Evolutionary conservation across 345 rosid species (phyloP), one percentile per base, ranked within the genome.

Genomic region (Geranium rotundifolium): DNA sequence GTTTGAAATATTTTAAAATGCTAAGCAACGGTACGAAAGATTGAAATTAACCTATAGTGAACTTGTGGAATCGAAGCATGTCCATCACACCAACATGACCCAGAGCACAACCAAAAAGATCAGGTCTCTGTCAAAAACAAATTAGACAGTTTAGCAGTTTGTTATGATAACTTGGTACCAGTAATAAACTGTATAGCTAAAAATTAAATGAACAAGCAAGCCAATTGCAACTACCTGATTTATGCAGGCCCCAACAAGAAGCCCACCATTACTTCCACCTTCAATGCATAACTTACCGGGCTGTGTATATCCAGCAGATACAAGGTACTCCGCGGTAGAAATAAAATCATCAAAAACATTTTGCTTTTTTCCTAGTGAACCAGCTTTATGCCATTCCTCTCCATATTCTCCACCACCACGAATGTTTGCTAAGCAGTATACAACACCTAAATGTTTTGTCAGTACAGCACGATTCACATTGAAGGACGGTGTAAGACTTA

Each of bases 321-420:
- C 62, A 19, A 93, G 81, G 74, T 84, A 82, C 64, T 93, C 89
- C 15, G 90, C 82, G 34, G 82, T 85, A 57, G 87, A 81, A 66
- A 90, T 85, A 78, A 93, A 93, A 73, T 93, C 96, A 76, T 88
- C 92, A 58, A 93, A 85, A 80, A 90, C 85, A 59, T 85, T 93
- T 73, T 93, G 99, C 71, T 93, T 93, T 57, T 77, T 81, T 0
- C 76, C 77, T 52, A 90, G 86, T 4, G 97, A 69, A 0, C 97
- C 99, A 31, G 89, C 85, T 73, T 88, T 85, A 67, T 93, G 96
- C 99, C 99, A 90, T 71, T 88, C 92, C 79, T 90, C 95, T 55
- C 97, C 99, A 59, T 93, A 90, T 75, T 90, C 99, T 63, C 97
- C 99, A 34, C 99, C 99, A 34, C 99, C 99, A 18, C 97, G 97